Evolutionary conservation across 2,329 filamentous ascomycete species (phyloP).

Genomic region (Fusarium illudens): DNA sequence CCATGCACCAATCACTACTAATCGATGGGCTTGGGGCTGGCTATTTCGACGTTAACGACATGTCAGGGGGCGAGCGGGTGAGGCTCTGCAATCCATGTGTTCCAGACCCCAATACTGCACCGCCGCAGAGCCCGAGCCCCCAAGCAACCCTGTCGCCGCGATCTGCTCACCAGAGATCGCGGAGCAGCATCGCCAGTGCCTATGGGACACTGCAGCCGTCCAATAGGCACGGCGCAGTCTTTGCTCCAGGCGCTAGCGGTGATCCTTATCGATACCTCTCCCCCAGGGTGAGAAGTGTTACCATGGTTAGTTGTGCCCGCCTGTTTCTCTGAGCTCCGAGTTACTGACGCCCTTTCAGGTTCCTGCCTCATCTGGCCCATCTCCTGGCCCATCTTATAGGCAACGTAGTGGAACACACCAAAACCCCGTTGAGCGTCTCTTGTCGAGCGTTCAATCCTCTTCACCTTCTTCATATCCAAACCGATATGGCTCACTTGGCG

Average conservation of each 20-base stretch:
- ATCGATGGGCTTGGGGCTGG: conserved; percentile 51
- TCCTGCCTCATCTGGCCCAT: conserved; percentile 28
- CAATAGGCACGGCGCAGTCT: conserved; percentile 49
- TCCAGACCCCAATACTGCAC: conserved; percentile 67
- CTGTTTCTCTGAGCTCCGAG: background rate
- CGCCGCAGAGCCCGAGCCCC: conserved; percentile 56
- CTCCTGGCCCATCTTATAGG: conserved; percentile 42
- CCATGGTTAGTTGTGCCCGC: conserved; percentile 53
- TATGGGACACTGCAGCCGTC: conserved; percentile 43
- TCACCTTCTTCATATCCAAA: conserved; percentile 44
- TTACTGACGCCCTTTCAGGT: conserved; percentile 23
- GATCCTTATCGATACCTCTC: conserved; percentile 49
- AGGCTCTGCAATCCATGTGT: conserved; percentile 70
- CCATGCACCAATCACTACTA: conserved; percentile 48
- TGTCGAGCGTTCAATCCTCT: conserved; percentile 48
- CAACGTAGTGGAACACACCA: conserved; percentile 46
- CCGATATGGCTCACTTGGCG: conserved; percentile 45
- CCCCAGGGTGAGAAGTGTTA: conserved; percentile 55
- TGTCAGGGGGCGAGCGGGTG: conserved; percentile 65
- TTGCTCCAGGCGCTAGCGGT: conserved; percentile 44
- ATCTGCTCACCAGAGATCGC: conserved; percentile 54
- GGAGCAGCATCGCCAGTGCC: conserved; percentile 53
- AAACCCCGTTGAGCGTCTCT: conserved; percentile 51
- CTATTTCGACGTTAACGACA: conserved; percentile 54
- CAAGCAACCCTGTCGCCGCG: conserved; percentile 47